phyloP scores from a whole-genome alignment of 306 rosid genomes.

The Potentilla sterilis region DNA sequence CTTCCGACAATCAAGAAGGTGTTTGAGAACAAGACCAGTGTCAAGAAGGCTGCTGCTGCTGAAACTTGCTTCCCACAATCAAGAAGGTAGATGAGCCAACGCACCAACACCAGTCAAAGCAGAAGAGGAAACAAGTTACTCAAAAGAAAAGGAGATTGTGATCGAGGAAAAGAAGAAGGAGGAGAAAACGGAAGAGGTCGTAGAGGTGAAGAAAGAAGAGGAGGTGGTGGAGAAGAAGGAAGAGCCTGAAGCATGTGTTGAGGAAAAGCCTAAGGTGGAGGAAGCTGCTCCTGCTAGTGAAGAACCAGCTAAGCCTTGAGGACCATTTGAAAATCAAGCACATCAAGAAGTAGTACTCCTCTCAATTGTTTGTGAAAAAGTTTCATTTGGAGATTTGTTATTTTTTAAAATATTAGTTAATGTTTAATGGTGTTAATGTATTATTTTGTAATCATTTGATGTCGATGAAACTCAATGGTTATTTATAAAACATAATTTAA shows the following conservation, averaged over 20 bases:
- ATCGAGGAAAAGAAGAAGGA: constrained; percentile 34
- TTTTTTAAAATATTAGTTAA: background rate
- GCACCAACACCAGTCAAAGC: constrained; percentile 9
- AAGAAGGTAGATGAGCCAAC: constrained; percentile 25
- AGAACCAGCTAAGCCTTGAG: constrained; percentile 20
- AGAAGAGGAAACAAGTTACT: constrained; percentile 35
- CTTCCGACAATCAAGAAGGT: constrained; percentile 79
- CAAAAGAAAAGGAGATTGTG: constrained; percentile 48
- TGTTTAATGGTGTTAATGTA: too few species aligned
- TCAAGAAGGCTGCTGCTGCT: constrained; percentile 63
- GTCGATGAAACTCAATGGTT: too few species aligned
- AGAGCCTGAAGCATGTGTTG: constrained; percentile 6
- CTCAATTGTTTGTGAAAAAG: constrained; percentile 16
- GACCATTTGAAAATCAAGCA: background rate
- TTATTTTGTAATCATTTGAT: too few species aligned
- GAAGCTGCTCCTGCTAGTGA: constrained; percentile 6
- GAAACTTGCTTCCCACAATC: too few species aligned
- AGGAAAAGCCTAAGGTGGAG: constrained; percentile 10
- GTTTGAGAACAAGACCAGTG: constrained; percentile 41
- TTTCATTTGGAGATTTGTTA: constrained; percentile 1
- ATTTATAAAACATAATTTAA: too few species aligned
- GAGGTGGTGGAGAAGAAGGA: constrained; percentile 12
- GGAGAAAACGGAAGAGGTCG: constrained; percentile 10
- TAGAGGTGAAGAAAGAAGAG: background rate
- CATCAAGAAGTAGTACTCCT: background rate